Evolutionary conservation across 345 rosid species (phyloP).

Genomic region (Microcos paniculata): DNA sequence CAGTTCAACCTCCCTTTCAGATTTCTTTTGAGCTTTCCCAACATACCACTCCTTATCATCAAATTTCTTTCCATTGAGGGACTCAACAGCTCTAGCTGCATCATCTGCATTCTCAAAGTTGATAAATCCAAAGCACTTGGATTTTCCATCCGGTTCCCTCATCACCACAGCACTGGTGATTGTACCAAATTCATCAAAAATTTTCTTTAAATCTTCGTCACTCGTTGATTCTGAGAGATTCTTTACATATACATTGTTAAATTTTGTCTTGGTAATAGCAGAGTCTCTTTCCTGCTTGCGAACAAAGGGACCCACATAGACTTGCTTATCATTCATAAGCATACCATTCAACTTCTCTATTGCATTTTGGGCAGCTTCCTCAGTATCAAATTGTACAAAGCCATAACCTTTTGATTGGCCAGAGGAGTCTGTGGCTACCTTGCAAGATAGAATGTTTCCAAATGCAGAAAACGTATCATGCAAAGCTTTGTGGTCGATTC

Average conservation of each 20-base stretch:
- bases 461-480: conserved; percentile 82
- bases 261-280: conserved; percentile 40
- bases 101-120: conserved; percentile 81
- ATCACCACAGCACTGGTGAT: conserved; percentile 86
- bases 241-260: conserved; percentile 91
- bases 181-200: conserved; percentile 74
- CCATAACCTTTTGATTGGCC: conserved; percentile 97
- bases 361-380: conserved; percentile 78
- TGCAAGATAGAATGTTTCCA: conserved; percentile 87
- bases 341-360: conserved; percentile 81
- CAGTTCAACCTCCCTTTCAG: conserved; percentile 79
- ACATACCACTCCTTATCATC: conserved; percentile 98
- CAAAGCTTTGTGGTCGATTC: conserved; percentile 85
- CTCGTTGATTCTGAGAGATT: conserved; percentile 67
- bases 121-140: conserved; percentile 91
- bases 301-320: conserved; percentile 90
- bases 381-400: conserved; percentile 83
- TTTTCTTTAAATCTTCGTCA: conserved; percentile 72
- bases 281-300: conserved; percentile 91
- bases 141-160: conserved; percentile 86
- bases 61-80: conserved; percentile 72
- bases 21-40: conserved; percentile 92
- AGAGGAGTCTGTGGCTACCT: conserved; percentile 78
- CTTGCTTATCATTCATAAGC: conserved; percentile 95
- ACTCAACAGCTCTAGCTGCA: conserved; percentile 82